These are phyloP conservation scores for Prinsepia uniflora DNA, from an alignment of 306 rosid genomes.

Conservation along the genomic window DNA sequence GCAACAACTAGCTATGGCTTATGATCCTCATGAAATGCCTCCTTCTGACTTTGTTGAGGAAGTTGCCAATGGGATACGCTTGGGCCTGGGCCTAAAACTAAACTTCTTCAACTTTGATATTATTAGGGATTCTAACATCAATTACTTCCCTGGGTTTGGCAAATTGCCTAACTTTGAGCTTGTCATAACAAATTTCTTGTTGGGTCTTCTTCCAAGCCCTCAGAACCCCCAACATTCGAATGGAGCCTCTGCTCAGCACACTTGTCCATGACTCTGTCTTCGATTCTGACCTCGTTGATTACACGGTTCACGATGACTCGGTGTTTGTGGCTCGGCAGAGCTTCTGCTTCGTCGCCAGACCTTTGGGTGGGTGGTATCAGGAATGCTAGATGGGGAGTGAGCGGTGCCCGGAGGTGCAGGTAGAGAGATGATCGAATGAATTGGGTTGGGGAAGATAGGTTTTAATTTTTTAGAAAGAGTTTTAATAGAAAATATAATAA, in stretches of 20 bases:
- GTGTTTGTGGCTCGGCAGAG: neutral
- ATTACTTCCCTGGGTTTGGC: conserved; percentile 72
- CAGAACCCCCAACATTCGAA: neutral
- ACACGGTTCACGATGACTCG: conserved; percentile 28
- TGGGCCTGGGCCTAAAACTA: conserved; percentile 39
- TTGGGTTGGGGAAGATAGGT: no score
- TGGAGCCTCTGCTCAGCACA: neutral
- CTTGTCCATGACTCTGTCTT: neutral
- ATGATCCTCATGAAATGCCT: conserved; percentile 39
- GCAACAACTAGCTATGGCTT: conserved; percentile 7
- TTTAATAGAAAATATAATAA: no score
- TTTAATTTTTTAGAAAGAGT: no score
- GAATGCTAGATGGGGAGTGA: no score
- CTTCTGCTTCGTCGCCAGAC: conserved; percentile 29
- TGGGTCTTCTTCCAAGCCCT: conserved; percentile 15
- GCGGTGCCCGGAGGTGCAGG: no score
- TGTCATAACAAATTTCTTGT: conserved; percentile 45
- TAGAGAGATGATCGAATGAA: no score
- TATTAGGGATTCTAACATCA: conserved; percentile 55
- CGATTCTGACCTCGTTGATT: conserved; percentile 43
- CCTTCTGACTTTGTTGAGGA: conserved; percentile 33
- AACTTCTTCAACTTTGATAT: conserved; percentile 60
- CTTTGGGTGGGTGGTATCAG: no score
- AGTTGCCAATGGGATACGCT: conserved; percentile 32
- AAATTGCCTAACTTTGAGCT: conserved; percentile 49